Evolutionary conservation across 2,329 filamentous ascomycete genomes (phyloP).

Genomic region (Apiospora hydei): DNA sequence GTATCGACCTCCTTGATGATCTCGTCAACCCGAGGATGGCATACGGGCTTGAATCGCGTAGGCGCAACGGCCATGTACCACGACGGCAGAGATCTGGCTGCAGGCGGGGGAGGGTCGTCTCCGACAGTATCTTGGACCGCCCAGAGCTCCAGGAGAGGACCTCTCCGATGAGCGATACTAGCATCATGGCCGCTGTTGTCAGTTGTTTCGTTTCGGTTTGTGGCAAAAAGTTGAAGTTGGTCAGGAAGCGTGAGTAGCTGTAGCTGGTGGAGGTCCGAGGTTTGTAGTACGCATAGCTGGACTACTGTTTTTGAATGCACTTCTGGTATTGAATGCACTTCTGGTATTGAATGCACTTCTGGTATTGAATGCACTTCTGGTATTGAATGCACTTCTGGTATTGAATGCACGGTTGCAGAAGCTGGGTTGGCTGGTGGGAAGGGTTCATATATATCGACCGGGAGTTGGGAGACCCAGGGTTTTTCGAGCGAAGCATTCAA

Average conservation of each 20-base stretch:
- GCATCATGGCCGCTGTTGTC: neutral
- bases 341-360: neutral
- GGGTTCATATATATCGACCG: neutral
- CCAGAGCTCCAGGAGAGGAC: neutral
- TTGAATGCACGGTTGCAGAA: neutral
- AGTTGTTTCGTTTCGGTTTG: neutral
- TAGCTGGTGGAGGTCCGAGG: neutral
- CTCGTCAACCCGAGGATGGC: constrained; percentile 38
- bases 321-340: neutral
- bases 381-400: neutral
- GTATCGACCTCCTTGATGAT: constrained; percentile 45
- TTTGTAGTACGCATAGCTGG: neutral
- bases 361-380: no score
- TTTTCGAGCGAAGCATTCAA: neutral
- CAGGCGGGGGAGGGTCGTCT: neutral
- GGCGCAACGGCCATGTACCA: constrained; percentile 18
- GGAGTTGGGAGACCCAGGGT: neutral
- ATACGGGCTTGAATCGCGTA: constrained; percentile 18
- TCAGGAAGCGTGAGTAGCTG: neutral
- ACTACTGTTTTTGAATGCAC: neutral
- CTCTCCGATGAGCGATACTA: neutral
- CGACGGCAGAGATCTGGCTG: neutral
- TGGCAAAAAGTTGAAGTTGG: neutral
- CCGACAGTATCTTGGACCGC: neutral
- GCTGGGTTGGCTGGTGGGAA: neutral